phyloP scores from a whole-genome alignment of 768 basidiomycete genomes.

The Infundibulicybe gibba region DNA sequence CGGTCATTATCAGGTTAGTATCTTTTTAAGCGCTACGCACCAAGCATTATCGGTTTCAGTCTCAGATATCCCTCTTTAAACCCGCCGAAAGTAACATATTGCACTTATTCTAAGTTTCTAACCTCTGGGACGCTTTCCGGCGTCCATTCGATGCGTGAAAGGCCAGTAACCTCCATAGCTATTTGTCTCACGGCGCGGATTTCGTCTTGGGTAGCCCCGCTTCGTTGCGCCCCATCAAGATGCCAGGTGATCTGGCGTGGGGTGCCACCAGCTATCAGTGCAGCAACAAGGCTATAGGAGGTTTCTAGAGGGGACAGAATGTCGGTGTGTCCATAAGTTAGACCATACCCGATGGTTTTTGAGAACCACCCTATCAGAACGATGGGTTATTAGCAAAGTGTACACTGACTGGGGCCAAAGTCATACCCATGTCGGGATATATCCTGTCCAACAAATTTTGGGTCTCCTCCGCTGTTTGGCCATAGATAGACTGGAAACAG shows the following conservation, averaged over 20 bases:
- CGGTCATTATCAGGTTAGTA: too few relatives aligned
- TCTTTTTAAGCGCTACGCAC: too few relatives aligned
- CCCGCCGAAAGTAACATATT: not conserved
- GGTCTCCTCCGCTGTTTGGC: constrained; percentile 47
- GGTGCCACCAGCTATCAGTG: constrained; percentile 58
- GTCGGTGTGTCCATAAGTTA: constrained; percentile 45
- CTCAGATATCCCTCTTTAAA: not conserved
- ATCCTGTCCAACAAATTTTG: constrained; percentile 42
- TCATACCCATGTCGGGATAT: constrained; percentile 62
- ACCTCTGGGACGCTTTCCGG: constrained; percentile 48
- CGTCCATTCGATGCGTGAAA: constrained; percentile 51
- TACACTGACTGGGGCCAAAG: not conserved
- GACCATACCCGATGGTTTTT: constrained; percentile 52
- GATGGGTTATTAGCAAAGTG: constrained; percentile 1
- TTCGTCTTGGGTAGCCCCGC: constrained; percentile 52
- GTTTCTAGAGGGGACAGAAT: constrained; percentile 50
- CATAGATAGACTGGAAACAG: constrained; percentile 50
- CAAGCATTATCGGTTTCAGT: not conserved
- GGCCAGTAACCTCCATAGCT: constrained; percentile 44
- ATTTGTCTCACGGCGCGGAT: constrained; percentile 51
- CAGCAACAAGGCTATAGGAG: constrained; percentile 57
- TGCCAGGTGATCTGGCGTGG: constrained; percentile 69
- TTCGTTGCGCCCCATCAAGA: constrained; percentile 48
- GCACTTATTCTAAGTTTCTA: constrained; percentile 6
- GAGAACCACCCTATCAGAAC: constrained; percentile 46